Percentiles rank a stretch among this genome's conserved stretches.
Conservation (phyloP, 768 basidiomycete species). For the Boletales sp. region DNA sequence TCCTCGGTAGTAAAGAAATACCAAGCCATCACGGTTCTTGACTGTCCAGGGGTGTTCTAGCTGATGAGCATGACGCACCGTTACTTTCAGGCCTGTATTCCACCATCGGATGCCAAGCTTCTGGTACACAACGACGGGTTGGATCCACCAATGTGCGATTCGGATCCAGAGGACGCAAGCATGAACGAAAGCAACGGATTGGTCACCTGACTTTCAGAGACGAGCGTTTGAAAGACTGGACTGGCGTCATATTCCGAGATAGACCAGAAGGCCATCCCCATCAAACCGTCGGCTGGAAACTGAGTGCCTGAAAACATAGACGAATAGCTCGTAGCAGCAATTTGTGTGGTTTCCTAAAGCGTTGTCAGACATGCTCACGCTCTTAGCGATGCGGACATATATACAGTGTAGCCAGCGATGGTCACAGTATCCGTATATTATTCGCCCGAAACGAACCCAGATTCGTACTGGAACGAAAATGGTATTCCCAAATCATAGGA, state of each 20-base stretch:
- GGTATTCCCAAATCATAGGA: not conserved
- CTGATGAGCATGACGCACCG: no score
- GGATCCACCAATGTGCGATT: constrained; percentile 51
- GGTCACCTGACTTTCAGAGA: constrained; percentile 31
- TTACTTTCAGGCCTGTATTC: no score
- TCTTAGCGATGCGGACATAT: not conserved
- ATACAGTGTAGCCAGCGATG: constrained; percentile 11
- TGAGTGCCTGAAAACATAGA: not conserved
- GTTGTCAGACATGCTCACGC: not conserved
- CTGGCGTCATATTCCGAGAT: constrained; percentile 32
- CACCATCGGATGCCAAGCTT: no score
- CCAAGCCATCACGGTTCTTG: no score
- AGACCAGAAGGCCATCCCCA: constrained; percentile 42
- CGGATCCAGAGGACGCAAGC: constrained; percentile 36
- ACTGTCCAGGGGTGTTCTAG: no score
- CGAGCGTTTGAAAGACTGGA: constrained; percentile 41
- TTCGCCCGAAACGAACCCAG: constrained; percentile 4
- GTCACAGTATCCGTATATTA: constrained; percentile 10
- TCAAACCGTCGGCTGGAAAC: constrained; percentile 24
- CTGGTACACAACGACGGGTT: constrained; percentile 44
- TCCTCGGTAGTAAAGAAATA: no score
- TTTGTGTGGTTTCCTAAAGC: constrained; percentile 9
- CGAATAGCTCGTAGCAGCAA: constrained; percentile 9
- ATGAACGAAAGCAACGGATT: constrained; percentile 45
- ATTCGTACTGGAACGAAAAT: not conserved